A percentile compares a stretch with the other conserved stretches of the same genome.
phyloP scores from a whole-genome alignment of 345 rosid species.

The Cardamine resedifolia region DNA sequence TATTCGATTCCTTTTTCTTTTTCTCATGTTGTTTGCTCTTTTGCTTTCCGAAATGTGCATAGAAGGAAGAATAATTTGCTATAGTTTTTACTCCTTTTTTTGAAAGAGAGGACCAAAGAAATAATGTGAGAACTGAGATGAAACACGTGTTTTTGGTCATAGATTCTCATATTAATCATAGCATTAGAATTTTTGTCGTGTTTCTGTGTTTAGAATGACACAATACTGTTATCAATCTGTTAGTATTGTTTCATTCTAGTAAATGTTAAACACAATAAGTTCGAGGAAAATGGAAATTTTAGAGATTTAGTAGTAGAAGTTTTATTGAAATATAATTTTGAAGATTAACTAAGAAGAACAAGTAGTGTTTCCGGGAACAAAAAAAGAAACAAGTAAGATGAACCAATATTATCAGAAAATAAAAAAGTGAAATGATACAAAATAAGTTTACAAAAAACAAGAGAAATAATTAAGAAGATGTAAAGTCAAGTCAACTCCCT shows the following conservation, averaged over 20 bases:
- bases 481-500: no score
- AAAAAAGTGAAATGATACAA: no score
- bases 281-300: neutral
- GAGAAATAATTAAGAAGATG: no score
- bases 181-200: neutral
- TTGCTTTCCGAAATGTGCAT: conserved; percentile 31
- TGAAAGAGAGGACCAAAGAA: neutral
- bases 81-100: neutral
- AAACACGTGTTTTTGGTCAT: conserved; percentile 30
- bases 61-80: conserved; percentile 28
- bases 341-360: neutral
- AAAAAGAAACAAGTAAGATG: no score
- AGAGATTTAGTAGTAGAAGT: neutral
- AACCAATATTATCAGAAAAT: no score
- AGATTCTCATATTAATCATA: neutral
- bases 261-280: neutral
- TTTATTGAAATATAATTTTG: neutral
- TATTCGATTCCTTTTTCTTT: conserved; percentile 21
- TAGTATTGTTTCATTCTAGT: neutral
- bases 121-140: conserved; percentile 8
- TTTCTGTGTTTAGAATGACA: neutral
- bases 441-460: no score
- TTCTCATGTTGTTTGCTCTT: conserved; percentile 16
- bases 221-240: neutral
- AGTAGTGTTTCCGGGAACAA: no score